phyloP scores from a whole-genome alignment of 139 green algal genomes.

The Tetraselmis striata region DNA sequence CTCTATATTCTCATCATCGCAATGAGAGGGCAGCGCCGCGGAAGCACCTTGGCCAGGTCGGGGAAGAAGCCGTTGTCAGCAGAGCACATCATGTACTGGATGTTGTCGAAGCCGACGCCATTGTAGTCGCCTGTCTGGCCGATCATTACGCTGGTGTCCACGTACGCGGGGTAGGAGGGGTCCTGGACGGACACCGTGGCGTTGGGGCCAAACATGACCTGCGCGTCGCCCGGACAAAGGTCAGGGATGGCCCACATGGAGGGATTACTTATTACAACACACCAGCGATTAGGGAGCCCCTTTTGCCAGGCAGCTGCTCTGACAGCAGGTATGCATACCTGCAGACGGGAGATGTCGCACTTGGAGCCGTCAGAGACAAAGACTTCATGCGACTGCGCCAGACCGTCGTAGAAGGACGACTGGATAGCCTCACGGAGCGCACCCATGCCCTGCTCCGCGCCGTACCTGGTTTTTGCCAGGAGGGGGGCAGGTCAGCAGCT shows the following conservation, averaged over 20 bases:
- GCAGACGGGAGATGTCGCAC: constrained; percentile 95
- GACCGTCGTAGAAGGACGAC: constrained; percentile 70
- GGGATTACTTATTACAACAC: too few species aligned
- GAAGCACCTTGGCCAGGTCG: constrained; percentile 76
- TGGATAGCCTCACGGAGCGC: constrained; percentile 75
- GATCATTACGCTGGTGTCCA: constrained; percentile 98
- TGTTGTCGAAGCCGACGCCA: constrained; percentile 71
- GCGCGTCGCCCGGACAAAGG: too few species aligned
- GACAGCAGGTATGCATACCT: constrained; percentile 65
- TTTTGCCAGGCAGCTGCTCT: too few species aligned
- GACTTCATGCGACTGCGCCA: constrained; percentile 73
- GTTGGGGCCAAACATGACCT: constrained; percentile 50
- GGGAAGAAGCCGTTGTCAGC: constrained; percentile 97
- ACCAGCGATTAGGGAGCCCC: too few species aligned
- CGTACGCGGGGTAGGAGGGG: constrained; percentile 98
- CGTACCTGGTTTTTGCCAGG: too few species aligned
- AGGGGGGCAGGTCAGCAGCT: too few species aligned
- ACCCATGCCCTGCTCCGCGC: constrained; percentile 84
- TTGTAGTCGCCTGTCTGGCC: constrained; percentile 86
- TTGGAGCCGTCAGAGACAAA: constrained; percentile 98
- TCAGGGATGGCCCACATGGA: too few species aligned
- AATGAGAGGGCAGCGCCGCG: too few species aligned
- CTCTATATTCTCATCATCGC: too few species aligned
- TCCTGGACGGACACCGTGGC: constrained; percentile 63
- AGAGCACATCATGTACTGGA: constrained; percentile 92